These are phyloP conservation scores for Urochloa ruziziensis DNA, from an alignment of 176 grass and related monocot species.

Conservation along the genomic window DNA sequence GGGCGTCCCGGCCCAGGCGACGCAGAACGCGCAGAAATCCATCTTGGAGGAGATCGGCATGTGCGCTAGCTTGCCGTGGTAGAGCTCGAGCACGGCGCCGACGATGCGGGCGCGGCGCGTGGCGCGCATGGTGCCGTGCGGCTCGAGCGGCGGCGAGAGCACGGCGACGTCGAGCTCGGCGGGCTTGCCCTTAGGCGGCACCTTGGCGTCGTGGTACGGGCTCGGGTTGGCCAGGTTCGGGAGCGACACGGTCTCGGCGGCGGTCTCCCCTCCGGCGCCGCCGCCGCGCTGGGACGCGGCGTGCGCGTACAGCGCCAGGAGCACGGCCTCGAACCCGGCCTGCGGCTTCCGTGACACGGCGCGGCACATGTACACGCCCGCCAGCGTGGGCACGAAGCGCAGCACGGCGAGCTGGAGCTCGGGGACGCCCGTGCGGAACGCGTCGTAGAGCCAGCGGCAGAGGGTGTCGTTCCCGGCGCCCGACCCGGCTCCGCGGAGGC, in stretches of 20 bases:
- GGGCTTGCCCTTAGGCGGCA: conserved; percentile 32
- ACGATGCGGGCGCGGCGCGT: conserved; percentile 66
- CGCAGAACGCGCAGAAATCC: conserved; percentile 74
- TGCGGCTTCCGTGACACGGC: conserved; percentile 50
- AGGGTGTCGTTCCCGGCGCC: conserved; percentile 58
- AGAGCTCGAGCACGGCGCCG: conserved; percentile 69
- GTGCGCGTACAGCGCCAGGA: conserved; percentile 70
- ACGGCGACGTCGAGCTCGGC: conserved; percentile 38
- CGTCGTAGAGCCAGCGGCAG: conserved; percentile 85
- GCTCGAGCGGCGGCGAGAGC: conserved; percentile 61
- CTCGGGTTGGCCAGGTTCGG: conserved; percentile 62
- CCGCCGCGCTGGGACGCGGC: conserved; percentile 47
- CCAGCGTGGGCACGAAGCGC: conserved; percentile 54
- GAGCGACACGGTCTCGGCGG: conserved; percentile 46
- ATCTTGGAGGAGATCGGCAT: conserved; percentile 76
- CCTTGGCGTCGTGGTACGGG: conserved; percentile 59
- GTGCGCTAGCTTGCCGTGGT: conserved; percentile 58
- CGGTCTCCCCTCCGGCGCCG: conserved; percentile 42
- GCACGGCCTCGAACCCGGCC: conserved; percentile 81
- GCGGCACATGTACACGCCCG: conserved; percentile 68
- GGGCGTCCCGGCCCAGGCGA: conserved; percentile 51
- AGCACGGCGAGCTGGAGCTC: conserved; percentile 76
- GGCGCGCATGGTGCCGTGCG: conserved; percentile 61
- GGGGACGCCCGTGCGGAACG: conserved; percentile 56
- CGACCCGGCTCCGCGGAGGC: conserved; percentile 35